Percentiles rank a stretch among this genome's conserved stretches.
Evolutionary conservation across 495 filamentous ascomycete species (phyloP).

Genomic region (Aspergillus steynii): DNA sequence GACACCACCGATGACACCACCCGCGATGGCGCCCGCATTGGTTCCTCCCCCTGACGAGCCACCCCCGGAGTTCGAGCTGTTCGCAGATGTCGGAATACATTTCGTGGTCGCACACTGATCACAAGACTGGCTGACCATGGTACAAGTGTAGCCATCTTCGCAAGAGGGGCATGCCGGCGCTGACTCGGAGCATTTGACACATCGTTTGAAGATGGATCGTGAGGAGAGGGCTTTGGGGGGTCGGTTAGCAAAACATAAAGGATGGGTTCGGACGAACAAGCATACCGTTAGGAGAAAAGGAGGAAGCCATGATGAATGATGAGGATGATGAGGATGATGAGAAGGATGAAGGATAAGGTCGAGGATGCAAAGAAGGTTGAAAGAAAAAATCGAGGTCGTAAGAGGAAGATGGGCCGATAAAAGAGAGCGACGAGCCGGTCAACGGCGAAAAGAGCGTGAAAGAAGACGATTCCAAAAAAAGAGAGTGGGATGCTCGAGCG

Average conservation of each 20-base stretch:
- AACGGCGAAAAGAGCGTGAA: conserved; percentile 31
- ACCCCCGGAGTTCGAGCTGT: conserved; percentile 24
- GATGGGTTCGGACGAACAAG: neutral
- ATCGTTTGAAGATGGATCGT: conserved; percentile 50
- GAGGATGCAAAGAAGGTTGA: conserved; percentile 9
- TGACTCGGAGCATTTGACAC: conserved; percentile 38
- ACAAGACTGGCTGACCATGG: conserved; percentile 56
- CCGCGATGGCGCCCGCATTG: conserved; percentile 78
- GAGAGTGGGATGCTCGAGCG: conserved; percentile 37
- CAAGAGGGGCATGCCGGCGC: conserved; percentile 55
- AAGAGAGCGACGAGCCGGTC: conserved; percentile 29
- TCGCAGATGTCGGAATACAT: conserved; percentile 53
- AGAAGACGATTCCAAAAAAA: conserved; percentile 16
- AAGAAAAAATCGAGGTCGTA: conserved; percentile 8
- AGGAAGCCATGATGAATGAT: conserved; percentile 32
- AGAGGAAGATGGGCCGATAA: conserved; percentile 8
- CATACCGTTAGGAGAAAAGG: conserved; percentile 27
- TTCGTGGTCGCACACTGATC: conserved; percentile 56
- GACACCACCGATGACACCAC: conserved; percentile 79
- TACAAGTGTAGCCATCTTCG: conserved; percentile 50
- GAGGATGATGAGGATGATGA: conserved; percentile 2
- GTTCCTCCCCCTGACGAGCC: conserved; percentile 43
- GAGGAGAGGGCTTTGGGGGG: conserved; percentile 22
- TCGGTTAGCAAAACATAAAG: conserved; percentile 6
- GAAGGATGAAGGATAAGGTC: conserved; percentile 3